These are phyloP conservation scores for Penicillium sclerotiorum DNA, from an alignment of 2,329 filamentous ascomycete genomes.

Conservation along the genomic window DNA sequence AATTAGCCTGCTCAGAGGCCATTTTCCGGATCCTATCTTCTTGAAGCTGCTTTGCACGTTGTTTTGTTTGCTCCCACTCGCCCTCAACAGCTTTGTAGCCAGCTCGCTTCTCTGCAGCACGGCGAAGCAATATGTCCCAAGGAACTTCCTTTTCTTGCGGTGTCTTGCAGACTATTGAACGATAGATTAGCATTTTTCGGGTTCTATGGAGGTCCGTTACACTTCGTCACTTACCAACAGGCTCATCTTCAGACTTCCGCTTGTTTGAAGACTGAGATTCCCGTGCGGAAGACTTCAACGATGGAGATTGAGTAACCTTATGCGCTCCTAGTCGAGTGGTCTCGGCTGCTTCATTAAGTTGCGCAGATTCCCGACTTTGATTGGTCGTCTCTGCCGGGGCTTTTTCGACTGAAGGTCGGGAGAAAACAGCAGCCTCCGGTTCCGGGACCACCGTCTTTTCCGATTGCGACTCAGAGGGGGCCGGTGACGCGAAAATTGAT, in stretches of 20 bases:
- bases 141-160: slow-evolving; percentile 9
- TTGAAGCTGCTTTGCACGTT: not conserved
- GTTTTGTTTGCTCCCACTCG: not conserved
- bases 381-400: no score
- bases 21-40: slow-evolving; percentile 31
- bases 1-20: slow-evolving; percentile 23
- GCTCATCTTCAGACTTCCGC: not conserved
- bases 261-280: not conserved
- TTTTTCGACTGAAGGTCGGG: no score
- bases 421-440: no score
- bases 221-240: not conserved
- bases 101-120: slow-evolving; percentile 26
- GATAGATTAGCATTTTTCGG: not conserved
- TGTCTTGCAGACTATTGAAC: slow-evolving; percentile 1
- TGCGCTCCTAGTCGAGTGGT: no score
- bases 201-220: no score
- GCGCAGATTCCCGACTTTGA: no score
- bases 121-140: slow-evolving; percentile 10
- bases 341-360: no score
- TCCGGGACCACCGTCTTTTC: no score
- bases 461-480: no score
- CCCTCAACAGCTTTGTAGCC: not conserved
- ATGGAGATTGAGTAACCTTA: no score
- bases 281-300: not conserved
- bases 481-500: no score